Evolutionary conservation across 2,329 filamentous ascomycete species (phyloP), one percentile per base, ranked within the genome.

Genomic region (Colletotrichum endophyticum): DNA sequence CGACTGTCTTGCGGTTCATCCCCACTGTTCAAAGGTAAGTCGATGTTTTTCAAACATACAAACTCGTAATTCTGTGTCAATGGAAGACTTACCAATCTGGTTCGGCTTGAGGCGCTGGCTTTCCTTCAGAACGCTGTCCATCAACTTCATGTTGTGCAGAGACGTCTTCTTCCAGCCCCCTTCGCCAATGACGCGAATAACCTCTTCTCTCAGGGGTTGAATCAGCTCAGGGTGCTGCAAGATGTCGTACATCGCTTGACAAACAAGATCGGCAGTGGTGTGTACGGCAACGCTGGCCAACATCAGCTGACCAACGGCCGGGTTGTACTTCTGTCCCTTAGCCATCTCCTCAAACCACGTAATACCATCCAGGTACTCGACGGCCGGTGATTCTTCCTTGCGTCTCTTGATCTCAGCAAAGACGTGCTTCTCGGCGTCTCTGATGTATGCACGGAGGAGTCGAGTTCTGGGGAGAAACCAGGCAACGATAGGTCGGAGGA

Each of bases 401-500:
- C 69, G 39, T 25, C 15, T 36, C 28, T 66, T 63, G 15, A 49
- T 39, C 30, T 56, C 61, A 5, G 27, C n/a, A 5, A 22, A 22
- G n/a, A 71, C 44, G 30, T 56, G 28, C 11, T 56, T 59, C n/a
- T 63, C 61, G 9, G 69, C 69, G 12, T 71, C 44, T 32, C 13
- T 68, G n/a, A 68, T 27, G 30, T 68, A 68, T 3, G 27, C 44
- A 2, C 66, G 66, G n/a, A 68, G 66, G 6, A 25, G 53, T 1
- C 16, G 16, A 34, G 66, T 28, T 22, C 66, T 19, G 1, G 88
- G 87, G 9, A 89, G 78, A 70, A 89, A 83, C 81, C 86, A 84
- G 77, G 88, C 85, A 3, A 85, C 85, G 0, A 89, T 19, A 0
- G 82, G 85, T 0, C 86, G 85, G 6, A 88, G 44, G 22, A 85